These are phyloP conservation scores for Aspergillus aculeatus DNA, from an alignment of 2,329 filamentous ascomycete species.

Conservation along the genomic window DNA sequence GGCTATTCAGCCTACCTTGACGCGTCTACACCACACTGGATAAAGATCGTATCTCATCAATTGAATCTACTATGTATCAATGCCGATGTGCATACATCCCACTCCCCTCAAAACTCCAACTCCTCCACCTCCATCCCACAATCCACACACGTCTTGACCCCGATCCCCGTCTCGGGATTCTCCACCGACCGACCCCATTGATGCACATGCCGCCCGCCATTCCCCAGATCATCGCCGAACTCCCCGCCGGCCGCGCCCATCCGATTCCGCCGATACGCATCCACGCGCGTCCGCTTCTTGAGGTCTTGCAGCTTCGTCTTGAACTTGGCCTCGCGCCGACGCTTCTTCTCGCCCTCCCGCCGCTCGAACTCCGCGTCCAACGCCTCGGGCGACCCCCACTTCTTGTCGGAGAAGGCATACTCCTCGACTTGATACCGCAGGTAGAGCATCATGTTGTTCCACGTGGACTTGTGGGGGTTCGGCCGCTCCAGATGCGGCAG, in stretches of 20 bases:
- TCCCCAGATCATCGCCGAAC: constrained; percentile 76
- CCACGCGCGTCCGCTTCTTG: constrained; percentile 89
- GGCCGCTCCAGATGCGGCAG: constrained; percentile 84
- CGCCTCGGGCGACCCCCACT: constrained; percentile 86
- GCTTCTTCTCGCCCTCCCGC: constrained; percentile 76
- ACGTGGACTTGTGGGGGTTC: constrained; percentile 93
- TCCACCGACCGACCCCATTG: constrained; percentile 69
- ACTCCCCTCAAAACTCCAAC: constrained; percentile 53
- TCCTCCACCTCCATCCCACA: constrained; percentile 69
- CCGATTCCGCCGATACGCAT: constrained; percentile 76
- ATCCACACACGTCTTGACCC: constrained; percentile 69
- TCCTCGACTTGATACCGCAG: constrained; percentile 91
- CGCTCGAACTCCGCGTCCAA: constrained; percentile 86
- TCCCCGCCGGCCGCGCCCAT: constrained; percentile 49
- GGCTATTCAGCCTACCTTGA: too few relatives aligned
- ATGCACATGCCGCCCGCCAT: constrained; percentile 75
- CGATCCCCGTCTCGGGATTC: constrained; percentile 56
- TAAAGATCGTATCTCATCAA: neutral
- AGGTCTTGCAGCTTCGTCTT: constrained; percentile 82
- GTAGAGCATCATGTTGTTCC: constrained; percentile 99
- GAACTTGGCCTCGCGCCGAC: constrained; percentile 86
- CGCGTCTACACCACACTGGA: too few relatives aligned
- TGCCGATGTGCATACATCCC: neutral
- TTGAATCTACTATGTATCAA: neutral
- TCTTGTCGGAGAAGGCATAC: constrained; percentile 76